A percentile compares a stretch with the other conserved stretches of the same genome.
phyloP scores from a whole-genome alignment of 2,329 filamentous ascomycete species.

The Sarocladium strictum region DNA sequence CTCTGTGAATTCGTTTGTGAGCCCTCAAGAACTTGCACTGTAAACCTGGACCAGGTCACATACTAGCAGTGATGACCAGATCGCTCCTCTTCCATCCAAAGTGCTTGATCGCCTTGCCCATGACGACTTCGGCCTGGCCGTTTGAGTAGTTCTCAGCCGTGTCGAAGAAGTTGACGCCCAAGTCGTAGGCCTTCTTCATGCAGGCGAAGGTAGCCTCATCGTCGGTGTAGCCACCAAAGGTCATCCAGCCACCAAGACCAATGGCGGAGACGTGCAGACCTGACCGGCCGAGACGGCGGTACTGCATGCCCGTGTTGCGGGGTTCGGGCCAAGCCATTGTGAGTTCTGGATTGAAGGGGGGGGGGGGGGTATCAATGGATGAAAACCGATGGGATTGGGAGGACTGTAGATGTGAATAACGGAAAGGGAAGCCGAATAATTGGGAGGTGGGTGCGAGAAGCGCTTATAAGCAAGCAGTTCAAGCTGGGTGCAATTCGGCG shows the following conservation, averaged over 20 bases:
- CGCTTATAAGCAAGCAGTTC: no score
- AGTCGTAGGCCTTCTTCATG: constrained; percentile 56
- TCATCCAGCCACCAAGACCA: constrained; percentile 59
- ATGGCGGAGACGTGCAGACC: constrained; percentile 64
- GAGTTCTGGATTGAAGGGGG: background rate
- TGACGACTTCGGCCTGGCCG: constrained; percentile 58
- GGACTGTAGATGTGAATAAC: background rate
- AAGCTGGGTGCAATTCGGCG: no score
- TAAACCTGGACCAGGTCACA: no score
- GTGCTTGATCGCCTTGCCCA: constrained; percentile 56
- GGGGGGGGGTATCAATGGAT: background rate
- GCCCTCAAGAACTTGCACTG: no score
- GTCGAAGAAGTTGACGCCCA: constrained; percentile 59
- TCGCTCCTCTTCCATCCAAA: constrained; percentile 57
- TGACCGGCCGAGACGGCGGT: constrained; percentile 39
- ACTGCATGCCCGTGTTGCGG: constrained; percentile 37
- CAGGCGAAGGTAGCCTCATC: constrained; percentile 55
- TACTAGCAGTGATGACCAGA: constrained; percentile 52
- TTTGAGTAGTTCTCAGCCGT: constrained; percentile 54
- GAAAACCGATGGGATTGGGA: background rate
- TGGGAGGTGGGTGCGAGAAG: no score
- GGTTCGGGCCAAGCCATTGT: constrained; percentile 37
- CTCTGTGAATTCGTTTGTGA: constrained; percentile 26
- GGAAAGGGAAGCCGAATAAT: background rate
- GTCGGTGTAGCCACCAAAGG: constrained; percentile 60